A percentile compares a stretch with the other conserved stretches of the same genome.
phyloP scores from a whole-genome alignment of 495 filamentous ascomycete genomes.

The Aspergillus bertholletiae region DNA sequence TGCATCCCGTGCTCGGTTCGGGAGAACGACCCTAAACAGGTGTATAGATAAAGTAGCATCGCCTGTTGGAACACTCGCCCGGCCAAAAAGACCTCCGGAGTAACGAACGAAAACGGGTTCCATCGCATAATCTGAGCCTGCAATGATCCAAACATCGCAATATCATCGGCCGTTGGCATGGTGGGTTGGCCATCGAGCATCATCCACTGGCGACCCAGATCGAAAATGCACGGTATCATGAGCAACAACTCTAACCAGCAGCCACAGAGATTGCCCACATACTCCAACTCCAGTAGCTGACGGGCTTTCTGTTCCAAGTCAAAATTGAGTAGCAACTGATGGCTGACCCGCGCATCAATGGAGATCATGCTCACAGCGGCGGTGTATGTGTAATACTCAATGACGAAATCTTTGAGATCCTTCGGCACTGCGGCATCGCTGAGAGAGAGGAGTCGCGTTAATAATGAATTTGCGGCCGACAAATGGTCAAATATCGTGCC shows the following conservation, averaged over 20 bases:
- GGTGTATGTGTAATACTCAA: conserved; percentile 39
- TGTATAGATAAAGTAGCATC: conserved; percentile 36
- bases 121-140: conserved; percentile 34
- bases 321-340: conserved; percentile 32
- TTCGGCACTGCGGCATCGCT: conserved; percentile 30
- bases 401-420: conserved; percentile 37
- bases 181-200: conserved; percentile 20
- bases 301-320: conserved; percentile 35
- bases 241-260: conserved; percentile 36
- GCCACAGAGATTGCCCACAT: conserved; percentile 35
- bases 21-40: conserved; percentile 25
- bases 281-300: conserved; percentile 24
- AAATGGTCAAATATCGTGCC: conserved; percentile 38
- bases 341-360: conserved; percentile 31
- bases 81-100: conserved; percentile 29
- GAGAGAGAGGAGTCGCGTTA: conserved; percentile 29
- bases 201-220: conserved; percentile 39
- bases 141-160: conserved; percentile 38
- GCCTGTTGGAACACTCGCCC: conserved; percentile 36
- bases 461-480: conserved; percentile 29
- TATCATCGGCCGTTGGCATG: conserved; percentile 31
- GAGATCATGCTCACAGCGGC: conserved; percentile 44
- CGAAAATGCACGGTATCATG: conserved; percentile 35
- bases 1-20: conserved; percentile 30
- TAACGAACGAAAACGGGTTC: conserved; percentile 29